Evolutionary conservation across 192 early-diverging fungal genomes (phyloP).

Genomic region (Jimgerdemannia lactiflua): DNA sequence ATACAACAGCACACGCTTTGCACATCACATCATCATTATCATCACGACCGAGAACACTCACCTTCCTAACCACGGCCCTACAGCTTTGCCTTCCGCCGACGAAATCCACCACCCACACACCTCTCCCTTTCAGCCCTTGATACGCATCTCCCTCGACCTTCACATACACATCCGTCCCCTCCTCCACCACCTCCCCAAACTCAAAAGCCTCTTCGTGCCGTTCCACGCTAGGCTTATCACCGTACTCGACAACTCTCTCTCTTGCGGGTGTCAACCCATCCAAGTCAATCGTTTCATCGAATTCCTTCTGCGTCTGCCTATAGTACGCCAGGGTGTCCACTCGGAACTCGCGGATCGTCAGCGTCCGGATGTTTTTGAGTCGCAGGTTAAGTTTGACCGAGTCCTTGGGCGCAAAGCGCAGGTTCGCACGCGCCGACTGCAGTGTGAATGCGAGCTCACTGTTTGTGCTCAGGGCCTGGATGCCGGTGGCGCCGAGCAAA

Average conservation of each 20-base stretch:
- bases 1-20: no score
- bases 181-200: conserved; percentile 18
- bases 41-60: conserved; percentile 1
- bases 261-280: conserved; percentile 42
- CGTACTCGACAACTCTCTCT: conserved; percentile 24
- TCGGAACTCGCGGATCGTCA: conserved; percentile 41
- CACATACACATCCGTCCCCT: background rate
- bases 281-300: conserved; percentile 3
- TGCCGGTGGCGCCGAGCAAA: background rate
- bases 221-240: conserved; percentile 7
- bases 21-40: no score
- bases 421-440: conserved; percentile 12
- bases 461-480: background rate
- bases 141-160: conserved; percentile 13
- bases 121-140: conserved; percentile 34
- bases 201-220: conserved; percentile 20
- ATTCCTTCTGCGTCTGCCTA: conserved; percentile 8
- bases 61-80: conserved; percentile 39
- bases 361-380: conserved; percentile 35
- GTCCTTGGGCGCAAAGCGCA: conserved; percentile 17
- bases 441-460: background rate
- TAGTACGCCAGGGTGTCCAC: conserved; percentile 43
- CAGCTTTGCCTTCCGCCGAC: conserved; percentile 38
- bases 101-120: conserved; percentile 46
- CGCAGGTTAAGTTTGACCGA: conserved; percentile 23